phyloP scores from a whole-genome alignment of 208 protist species.

The Leishmania aethiopica region DNA sequence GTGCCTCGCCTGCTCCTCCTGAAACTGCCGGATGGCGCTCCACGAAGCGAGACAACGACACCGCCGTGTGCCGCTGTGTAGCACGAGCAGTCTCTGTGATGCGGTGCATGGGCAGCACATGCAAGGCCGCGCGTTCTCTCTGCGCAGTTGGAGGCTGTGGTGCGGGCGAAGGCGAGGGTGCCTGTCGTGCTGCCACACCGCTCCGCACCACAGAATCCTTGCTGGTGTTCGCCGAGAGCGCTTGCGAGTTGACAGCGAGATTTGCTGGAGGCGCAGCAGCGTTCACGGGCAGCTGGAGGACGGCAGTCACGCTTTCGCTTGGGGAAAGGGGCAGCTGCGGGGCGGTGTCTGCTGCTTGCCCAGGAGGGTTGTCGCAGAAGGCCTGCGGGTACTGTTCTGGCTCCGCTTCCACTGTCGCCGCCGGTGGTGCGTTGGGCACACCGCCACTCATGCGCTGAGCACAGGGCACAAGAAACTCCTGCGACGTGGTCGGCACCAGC shows the following conservation, averaged over 20 bases:
- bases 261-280: background rate
- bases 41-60: background rate
- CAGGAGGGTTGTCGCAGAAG: background rate
- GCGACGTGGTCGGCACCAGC: slow-evolving; percentile 15
- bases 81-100: background rate
- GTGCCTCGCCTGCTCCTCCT: background rate
- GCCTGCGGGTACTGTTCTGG: background rate
- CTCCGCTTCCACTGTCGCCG: background rate
- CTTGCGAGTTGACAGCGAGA: background rate
- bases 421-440: background rate
- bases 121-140: background rate
- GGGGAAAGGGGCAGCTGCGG: background rate
- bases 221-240: background rate
- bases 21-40: too few species aligned
- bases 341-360: background rate
- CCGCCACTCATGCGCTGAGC: slow-evolving; percentile 6
- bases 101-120: background rate
- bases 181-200: background rate
- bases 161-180: background rate
- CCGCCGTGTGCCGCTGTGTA: background rate
- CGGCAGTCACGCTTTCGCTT: background rate
- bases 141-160: background rate
- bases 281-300: background rate
- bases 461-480: slow-evolving; percentile 18
- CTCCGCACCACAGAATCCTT: background rate